phyloP scores from a whole-genome alignment of 164 flowering plant species.

The Chimonanthus salicifolius region DNA sequence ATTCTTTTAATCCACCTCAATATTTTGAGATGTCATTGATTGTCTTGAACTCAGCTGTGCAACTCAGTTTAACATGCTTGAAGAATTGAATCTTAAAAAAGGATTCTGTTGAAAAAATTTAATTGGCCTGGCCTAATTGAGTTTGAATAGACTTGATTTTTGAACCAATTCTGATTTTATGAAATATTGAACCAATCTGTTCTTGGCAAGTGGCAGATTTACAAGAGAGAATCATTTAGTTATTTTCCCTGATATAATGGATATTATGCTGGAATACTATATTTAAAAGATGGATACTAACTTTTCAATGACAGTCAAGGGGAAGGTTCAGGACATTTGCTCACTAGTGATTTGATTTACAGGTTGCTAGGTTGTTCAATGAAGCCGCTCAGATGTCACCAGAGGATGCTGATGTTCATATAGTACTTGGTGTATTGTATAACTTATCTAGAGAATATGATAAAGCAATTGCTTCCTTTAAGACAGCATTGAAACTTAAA shows the following conservation, averaged over 20 bases:
- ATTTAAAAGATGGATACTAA: background rate
- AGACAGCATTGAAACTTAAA: constrained; percentile 78
- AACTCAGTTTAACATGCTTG: background rate
- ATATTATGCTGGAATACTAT: background rate
- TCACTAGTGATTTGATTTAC: constrained; percentile 8
- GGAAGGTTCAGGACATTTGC: background rate
- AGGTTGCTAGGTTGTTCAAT: constrained; percentile 74
- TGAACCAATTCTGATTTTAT: background rate
- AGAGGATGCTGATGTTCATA: constrained; percentile 93
- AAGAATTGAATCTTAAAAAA: background rate
- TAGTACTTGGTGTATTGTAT: constrained; percentile 88
- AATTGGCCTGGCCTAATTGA: background rate
- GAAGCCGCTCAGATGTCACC: constrained; percentile 91
- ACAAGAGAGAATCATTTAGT: background rate
- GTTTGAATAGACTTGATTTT: background rate
- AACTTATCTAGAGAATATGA: constrained; percentile 91
- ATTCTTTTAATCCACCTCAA: background rate
- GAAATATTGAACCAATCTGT: background rate
- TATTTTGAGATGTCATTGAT: background rate
- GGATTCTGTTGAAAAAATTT: background rate
- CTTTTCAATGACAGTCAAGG: background rate
- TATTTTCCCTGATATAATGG: background rate
- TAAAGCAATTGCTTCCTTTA: constrained; percentile 74
- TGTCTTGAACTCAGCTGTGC: background rate
- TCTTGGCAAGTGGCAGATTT: background rate